Base-by-base conservation (phyloP, 495 filamentous ascomycete genomes). In the Bombardia bombarda region DNA sequence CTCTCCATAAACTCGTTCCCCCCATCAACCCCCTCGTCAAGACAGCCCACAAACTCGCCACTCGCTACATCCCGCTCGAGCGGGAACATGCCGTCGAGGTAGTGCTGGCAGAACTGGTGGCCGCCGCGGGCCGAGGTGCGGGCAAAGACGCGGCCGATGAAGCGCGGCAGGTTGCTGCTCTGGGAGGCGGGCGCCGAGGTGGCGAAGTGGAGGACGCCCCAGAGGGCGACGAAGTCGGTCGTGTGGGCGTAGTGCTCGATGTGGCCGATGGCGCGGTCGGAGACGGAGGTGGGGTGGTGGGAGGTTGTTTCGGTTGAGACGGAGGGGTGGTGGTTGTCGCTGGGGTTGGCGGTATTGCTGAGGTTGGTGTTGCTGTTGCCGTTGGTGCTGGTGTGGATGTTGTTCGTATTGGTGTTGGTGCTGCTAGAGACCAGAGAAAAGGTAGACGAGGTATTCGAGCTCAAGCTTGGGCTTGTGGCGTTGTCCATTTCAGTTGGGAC, bases 211-310 rank as follows among this genome's bases (percentile, higher is more conserved):
- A 93, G 68, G 1, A 90, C 76, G 2, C 88, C 88, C 69, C 82
- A 86, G 2, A 78, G 58, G 1, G 84, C 74, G 0, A 94, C 86
- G 47, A 87, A 83, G 52, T 95, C 88, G 13, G 67, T 68, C 9
- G 74, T 72, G 56, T 90, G 87, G 13, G 79, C 82, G 58, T 93
- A 95, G 59, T 95, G 88, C 58, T 95, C 88, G 26, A 94, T 85
- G 43, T 90, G 71, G 1, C 74, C 65, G 38, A 92, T 79, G 30
- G 75, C 67, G 46, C 75, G 66, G 47, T 58, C 66, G 0, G 55
- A 53, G 40, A 60, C 31, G 31, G 41, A 30, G 43, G 55, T 46
- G 16, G 45, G 49, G 32, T 41, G 42, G 23, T 44, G 40, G 8
- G 52, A 38, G 21, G 42, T 47, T 9, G 50, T 50, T 21, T 52